phyloP scores from a whole-genome alignment of 2,329 filamentous ascomycete genomes.

The Ophiocordyceps robertsii region DNA sequence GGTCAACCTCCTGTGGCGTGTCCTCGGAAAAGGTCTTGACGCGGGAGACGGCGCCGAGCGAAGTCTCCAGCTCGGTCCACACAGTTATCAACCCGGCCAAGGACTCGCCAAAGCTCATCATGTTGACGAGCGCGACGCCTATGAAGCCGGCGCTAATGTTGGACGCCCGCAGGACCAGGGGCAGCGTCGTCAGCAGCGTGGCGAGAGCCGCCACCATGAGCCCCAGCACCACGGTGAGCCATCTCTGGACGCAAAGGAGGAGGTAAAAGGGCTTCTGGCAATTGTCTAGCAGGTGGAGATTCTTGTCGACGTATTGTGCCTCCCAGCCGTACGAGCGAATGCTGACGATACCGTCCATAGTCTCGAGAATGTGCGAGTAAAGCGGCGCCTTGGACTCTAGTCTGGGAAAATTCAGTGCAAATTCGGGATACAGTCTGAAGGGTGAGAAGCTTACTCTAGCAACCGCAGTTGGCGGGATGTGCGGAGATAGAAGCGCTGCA shows the following conservation, averaged over 20 bases:
- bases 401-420: background rate
- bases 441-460: constrained; percentile 4
- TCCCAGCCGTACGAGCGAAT: constrained; percentile 35
- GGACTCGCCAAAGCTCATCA: constrained; percentile 12
- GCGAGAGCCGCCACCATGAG: constrained; percentile 29
- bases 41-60: constrained; percentile 6
- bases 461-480: constrained; percentile 5
- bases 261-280: constrained; percentile 41
- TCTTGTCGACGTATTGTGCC: constrained; percentile 23
- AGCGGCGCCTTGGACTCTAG: constrained; percentile 3
- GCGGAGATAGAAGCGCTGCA: constrained; percentile 4
- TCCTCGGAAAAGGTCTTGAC: constrained; percentile 1
- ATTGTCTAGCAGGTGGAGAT: constrained; percentile 29
- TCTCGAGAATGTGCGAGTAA: constrained; percentile 24
- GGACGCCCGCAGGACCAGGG: constrained; percentile 12
- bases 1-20: background rate
- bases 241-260: constrained; percentile 36
- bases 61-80: constrained; percentile 10
- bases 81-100: constrained; percentile 15
- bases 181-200: constrained; percentile 26
- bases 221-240: constrained; percentile 34
- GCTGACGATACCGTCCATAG: constrained; percentile 17
- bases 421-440: no score
- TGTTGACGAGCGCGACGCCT: constrained; percentile 7
- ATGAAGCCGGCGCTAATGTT: constrained; percentile 3